Conservation (phyloP, 352 stramenopile genomes). For the Elongisporangium prolatum region DNA sequence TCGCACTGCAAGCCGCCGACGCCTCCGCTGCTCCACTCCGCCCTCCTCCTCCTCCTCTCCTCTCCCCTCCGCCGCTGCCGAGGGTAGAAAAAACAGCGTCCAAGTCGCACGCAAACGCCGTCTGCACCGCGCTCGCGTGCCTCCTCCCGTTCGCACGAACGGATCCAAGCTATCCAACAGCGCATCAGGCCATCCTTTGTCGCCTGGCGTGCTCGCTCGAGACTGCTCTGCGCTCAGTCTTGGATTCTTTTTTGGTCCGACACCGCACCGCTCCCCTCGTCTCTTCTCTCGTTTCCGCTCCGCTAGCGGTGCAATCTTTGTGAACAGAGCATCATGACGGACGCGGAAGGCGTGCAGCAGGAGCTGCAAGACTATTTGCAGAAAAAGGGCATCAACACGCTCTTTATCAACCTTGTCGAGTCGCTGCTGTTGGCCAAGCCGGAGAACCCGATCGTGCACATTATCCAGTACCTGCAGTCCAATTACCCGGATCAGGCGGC, state of each 20-base stretch:
- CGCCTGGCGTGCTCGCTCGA: not conserved
- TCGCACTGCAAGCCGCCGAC: not conserved
- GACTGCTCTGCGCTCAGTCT: not conserved
- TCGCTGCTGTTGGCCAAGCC: constrained; percentile 87
- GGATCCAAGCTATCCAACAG: not conserved
- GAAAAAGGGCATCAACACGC: constrained; percentile 90
- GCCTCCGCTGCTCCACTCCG: not conserved
- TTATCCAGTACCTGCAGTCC: constrained; percentile 87
- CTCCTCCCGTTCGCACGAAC: not conserved
- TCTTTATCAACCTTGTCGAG: constrained; percentile 92
- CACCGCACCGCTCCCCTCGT: not conserved
- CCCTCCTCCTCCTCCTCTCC: not conserved
- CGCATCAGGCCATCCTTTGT: not conserved
- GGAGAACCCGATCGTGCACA: constrained; percentile 86
- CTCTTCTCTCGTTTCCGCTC: not conserved
- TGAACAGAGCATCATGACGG: constrained; percentile 39
- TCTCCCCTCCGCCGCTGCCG: not conserved
- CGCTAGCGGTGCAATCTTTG: not conserved
- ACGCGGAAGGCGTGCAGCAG: constrained; percentile 85
- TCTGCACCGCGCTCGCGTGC: not conserved
- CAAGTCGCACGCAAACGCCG: not conserved
- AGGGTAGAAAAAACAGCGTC: not conserved
- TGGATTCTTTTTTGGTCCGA: not conserved
- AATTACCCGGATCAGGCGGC: constrained; percentile 85
- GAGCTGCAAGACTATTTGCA: constrained; percentile 90